Evolutionary conservation across 371 early-diverging fungal genomes (phyloP).

Genomic region (Apophysomyces elegans): DNA sequence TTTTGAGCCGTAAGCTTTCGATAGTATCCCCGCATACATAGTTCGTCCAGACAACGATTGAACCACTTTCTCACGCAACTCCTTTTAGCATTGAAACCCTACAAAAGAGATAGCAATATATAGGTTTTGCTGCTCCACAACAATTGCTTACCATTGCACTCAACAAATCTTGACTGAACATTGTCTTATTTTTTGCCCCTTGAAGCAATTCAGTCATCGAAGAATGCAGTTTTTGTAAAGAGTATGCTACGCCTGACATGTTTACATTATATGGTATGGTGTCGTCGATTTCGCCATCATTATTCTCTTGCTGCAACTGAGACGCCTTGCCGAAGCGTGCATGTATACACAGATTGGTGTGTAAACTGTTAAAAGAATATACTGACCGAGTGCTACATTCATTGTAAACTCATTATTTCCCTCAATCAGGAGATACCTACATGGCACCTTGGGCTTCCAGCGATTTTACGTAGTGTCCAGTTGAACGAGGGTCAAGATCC

Average conservation of each 20-base stretch:
- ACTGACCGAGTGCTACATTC: conserved; percentile 26
- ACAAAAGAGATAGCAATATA: not conserved
- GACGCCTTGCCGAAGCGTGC: conserved; percentile 18
- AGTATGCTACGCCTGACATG: conserved; percentile 25
- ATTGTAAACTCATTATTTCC: not conserved
- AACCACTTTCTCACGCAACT: conserved; percentile 34
- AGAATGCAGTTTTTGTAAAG: conserved; percentile 12
- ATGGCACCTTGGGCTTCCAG: conserved; percentile 44
- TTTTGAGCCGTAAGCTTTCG: conserved; percentile 20
- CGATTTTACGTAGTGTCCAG: conserved; percentile 46
- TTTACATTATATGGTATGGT: conserved; percentile 34
- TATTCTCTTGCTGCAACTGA: conserved; percentile 1
- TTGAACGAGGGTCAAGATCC: conserved; percentile 38
- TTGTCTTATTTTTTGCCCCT: conserved; percentile 32
- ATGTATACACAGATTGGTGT: conserved; percentile 45
- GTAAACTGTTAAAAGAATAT: conserved; percentile 19
- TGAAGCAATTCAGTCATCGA: conserved; percentile 25
- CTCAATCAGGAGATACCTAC: conserved; percentile 13
- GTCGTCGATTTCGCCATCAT: conserved; percentile 1
- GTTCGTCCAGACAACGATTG: conserved; percentile 32
- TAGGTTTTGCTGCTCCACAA: not conserved
- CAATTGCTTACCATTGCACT: conserved; percentile 35
- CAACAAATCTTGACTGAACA: conserved; percentile 36
- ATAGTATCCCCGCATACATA: conserved; percentile 24
- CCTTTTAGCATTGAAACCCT: conserved; percentile 38